Base-by-base conservation (phyloP, 1,284 basidiomycete genomes). In the Trichosporon sp. region DNA sequence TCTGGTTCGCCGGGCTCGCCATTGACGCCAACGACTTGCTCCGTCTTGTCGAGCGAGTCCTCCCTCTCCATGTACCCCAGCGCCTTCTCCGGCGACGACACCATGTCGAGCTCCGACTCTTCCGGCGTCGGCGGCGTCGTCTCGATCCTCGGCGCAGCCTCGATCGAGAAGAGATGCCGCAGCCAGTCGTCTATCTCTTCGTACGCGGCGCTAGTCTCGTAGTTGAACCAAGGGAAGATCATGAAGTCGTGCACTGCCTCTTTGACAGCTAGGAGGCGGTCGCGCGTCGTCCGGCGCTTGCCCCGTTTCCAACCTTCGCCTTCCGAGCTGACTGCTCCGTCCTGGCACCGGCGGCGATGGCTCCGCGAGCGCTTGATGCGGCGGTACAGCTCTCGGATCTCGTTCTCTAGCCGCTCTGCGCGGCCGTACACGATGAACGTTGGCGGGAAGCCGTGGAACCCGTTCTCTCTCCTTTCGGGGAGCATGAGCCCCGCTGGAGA, bases 231-330 rank as follows among this genome's bases (percentile, higher is more conserved):
- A 3, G 74, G 74, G 60, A 79, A 79, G 40, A 78, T 76, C 66
- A 72, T 68, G 60, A 78, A 78, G 61, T 78, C 78, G 64, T 79
- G 78, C 3, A 78, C 74, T 2, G 71, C 70, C 56, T 78, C 75
- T 6, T 66, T 61, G 7, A 66, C 62, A 4, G 63, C 59, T 29
- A 74, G 56, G 14, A 75, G 62, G 13, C 59, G 57, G 63, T 78
- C 76, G 16, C 9, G 21, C 27, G 52, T 29, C 25, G 49, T 29
- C 14, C 49, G 49, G 4, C 49, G 27, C 49, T 54, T 54, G 8
- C 25, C 31, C 2, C 56, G 37, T 13, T 46, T 49, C 40, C 23
- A n/a, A 14, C 34, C 34, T 3, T 21, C 40, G 36, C 36, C 36
- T 3, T 6, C 8, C n/a, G n/a, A n/a, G n/a, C n/a, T n/a, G n/a